phyloP scores from a whole-genome alignment of 805 yeast species.

The Yamadazyma sp. region DNA sequence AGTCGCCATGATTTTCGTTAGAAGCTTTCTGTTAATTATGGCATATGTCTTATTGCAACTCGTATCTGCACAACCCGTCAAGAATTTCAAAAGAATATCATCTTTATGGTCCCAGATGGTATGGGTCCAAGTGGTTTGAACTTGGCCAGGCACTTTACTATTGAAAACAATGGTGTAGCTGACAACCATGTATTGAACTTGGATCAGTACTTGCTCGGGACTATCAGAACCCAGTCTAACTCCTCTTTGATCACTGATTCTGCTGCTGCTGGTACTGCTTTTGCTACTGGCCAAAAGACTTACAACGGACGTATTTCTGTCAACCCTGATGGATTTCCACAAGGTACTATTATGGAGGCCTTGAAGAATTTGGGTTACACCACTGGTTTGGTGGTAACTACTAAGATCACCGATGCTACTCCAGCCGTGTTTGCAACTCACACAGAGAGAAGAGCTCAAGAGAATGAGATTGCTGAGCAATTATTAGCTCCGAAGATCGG shows the following conservation, averaged over 20 bases:
- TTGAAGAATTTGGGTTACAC: slow-evolving; percentile 75
- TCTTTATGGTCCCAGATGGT: slow-evolving; percentile 90
- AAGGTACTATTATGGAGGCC: slow-evolving; percentile 88
- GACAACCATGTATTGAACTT: slow-evolving; percentile 56
- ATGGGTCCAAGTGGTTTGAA: slow-evolving; percentile 90
- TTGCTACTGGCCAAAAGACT: slow-evolving; percentile 77
- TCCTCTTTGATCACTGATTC: slow-evolving; percentile 84
- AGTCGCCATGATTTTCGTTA: slow-evolving; percentile 2
- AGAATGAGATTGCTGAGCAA: slow-evolving; percentile 83
- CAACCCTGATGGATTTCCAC: slow-evolving; percentile 60
- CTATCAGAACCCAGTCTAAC: slow-evolving; percentile 79
- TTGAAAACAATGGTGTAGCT: slow-evolving; percentile 53
- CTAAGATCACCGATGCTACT: slow-evolving; percentile 91
- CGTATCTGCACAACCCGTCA: slow-evolving; percentile 3
- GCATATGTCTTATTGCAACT: slow-evolving; percentile 2
- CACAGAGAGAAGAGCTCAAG: slow-evolving; percentile 61
- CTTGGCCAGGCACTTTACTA: slow-evolving; percentile 73
- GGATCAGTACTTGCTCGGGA: slow-evolving; percentile 75
- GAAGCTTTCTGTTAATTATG: neutral
- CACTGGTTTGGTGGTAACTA: slow-evolving; percentile 91
- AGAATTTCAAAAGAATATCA: slow-evolving; percentile 59
- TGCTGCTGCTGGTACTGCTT: slow-evolving; percentile 97
- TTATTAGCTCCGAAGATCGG: slow-evolving; percentile 55
- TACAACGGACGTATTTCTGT: slow-evolving; percentile 85
- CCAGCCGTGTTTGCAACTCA: slow-evolving; percentile 90